A percentile compares a stretch with the other conserved stretches of the same genome.
phyloP scores from a whole-genome alignment of 192 early-diverging fungal species.

The Jimgerdemannia flammicorona region DNA sequence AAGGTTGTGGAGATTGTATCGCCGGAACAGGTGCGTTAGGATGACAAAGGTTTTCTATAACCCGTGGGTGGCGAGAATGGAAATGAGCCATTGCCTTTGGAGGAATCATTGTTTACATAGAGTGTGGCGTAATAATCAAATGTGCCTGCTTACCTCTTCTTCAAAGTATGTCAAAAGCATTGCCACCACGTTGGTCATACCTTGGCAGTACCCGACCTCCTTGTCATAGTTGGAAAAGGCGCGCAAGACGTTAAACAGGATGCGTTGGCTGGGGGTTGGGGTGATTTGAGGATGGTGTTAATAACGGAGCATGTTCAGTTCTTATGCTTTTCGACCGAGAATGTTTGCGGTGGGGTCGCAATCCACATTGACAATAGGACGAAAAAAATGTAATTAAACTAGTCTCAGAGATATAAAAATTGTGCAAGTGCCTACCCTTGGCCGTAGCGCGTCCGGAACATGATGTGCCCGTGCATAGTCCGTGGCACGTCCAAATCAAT shows the following conservation, averaged over 20 bases:
- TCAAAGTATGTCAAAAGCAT: constrained; percentile 68
- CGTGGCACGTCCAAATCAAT: constrained; percentile 59
- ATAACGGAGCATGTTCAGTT: neutral
- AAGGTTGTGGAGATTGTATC: constrained; percentile 44
- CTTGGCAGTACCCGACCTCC: constrained; percentile 87
- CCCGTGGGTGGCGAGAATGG: neutral
- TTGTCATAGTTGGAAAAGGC: constrained; percentile 74
- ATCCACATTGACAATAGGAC: neutral
- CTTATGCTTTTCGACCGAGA: no score
- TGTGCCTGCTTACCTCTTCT: constrained; percentile 38
- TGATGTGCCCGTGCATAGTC: constrained; percentile 53
- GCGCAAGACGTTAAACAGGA: constrained; percentile 75
- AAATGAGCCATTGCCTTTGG: neutral
- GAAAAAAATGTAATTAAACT: neutral
- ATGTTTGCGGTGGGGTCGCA: neutral
- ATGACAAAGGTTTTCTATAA: constrained; percentile 47
- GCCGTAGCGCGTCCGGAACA: constrained; percentile 57
- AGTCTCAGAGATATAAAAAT: neutral
- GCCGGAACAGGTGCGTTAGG: constrained; percentile 43
- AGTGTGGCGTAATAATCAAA: neutral
- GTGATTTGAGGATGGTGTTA: neutral
- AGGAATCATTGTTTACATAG: no score
- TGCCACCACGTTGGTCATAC: constrained; percentile 77
- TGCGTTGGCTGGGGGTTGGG: constrained; percentile 52
- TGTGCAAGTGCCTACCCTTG: constrained; percentile 34